A percentile compares a stretch with the other conserved stretches of the same genome.
These are phyloP conservation scores for Aspergillus eucalypticola DNA, from an alignment of 2,329 filamentous ascomycete species.

Conservation along the genomic window DNA sequence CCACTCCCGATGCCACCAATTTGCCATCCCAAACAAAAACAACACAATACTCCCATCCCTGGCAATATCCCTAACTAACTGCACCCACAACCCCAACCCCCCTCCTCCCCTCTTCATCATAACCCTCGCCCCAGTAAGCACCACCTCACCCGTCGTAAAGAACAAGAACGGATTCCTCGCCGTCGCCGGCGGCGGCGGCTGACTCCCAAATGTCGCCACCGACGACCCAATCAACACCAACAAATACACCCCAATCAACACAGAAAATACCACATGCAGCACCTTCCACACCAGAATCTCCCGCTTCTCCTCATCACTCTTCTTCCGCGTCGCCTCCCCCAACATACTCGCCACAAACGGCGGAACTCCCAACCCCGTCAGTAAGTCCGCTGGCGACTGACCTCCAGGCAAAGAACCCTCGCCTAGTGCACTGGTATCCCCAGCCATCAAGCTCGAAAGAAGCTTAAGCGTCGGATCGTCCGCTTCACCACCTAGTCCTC, in stretches of 20 bases:
- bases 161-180: conserved; percentile 47
- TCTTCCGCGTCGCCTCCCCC: conserved; percentile 39
- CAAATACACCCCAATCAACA: conserved; percentile 58
- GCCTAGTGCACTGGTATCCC: conserved; percentile 5
- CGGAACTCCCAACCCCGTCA: conserved; percentile 47
- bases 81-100: conserved; percentile 36
- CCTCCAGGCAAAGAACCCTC: conserved; percentile 7
- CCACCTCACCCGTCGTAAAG: conserved; percentile 50
- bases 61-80: conserved; percentile 41
- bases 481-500: no score
- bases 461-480: conserved; percentile 42
- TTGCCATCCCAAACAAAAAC: conserved; percentile 47
- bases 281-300: conserved; percentile 54
- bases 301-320: conserved; percentile 39
- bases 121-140: conserved; percentile 42
- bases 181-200: conserved; percentile 47
- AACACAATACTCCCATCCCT: conserved; percentile 48
- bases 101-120: conserved; percentile 29
- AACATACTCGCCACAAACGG: conserved; percentile 43
- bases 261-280: conserved; percentile 59
- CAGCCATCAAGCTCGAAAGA: conserved; percentile 39
- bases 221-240: conserved; percentile 40
- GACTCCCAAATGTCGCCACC: conserved; percentile 40
- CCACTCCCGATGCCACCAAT: conserved; percentile 43
- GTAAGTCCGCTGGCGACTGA: conserved; percentile 24